Evolutionary conservation across 2,329 filamentous ascomycete species (phyloP), one percentile per base, ranked within the genome.

Genomic region (Albophoma yamanashiensis): DNA sequence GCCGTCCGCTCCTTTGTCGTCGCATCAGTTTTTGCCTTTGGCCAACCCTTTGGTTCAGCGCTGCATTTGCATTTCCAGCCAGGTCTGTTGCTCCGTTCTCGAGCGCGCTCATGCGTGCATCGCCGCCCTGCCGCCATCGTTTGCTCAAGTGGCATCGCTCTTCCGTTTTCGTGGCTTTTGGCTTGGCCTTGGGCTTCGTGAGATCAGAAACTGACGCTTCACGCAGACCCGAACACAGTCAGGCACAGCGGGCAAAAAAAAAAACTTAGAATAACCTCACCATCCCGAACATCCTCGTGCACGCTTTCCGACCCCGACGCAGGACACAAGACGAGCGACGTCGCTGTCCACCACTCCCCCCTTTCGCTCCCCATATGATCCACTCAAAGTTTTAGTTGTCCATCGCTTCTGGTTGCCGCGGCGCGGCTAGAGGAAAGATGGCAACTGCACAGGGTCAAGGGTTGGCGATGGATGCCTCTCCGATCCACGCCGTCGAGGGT

Each of bases 1-100:
- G 71, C 81, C 81, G 81, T 84, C 81, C 81, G 76, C 79, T 84
- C 81, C 78, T 81, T 75, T 74, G 64, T 66, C 65, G 58, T 55
- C 50, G 43, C 64, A 66, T 69, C 65, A 67, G 59, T 66, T 70
- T 70, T 72, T 68, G 63, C 63, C 65, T 67, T 67, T 66, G 66
- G 62, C 61, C 65, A 66, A 55, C 62, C 60, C 61, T 59, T 65
- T 61, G 56, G 60, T 64, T 65, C 61, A 64, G 60, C 65, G 61
- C 62, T 65, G 64, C 61, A 63, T 66, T 67, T 67, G 56, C 59
- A 63, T 64, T 64, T 66, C 64, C 22, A 62, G 22, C 40, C 64
- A 61, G 58, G 61, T 63, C 31, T 63, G 55, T 65, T 62, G 63
- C 61, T 59, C 56, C 61, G 57, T 53, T 57, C 57, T 61, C 63